Evolutionary conservation across 2,329 filamentous ascomycete genomes (phyloP), one percentile per base, ranked within the genome.

Genomic region (Microdochium trichocladiopsis): DNA sequence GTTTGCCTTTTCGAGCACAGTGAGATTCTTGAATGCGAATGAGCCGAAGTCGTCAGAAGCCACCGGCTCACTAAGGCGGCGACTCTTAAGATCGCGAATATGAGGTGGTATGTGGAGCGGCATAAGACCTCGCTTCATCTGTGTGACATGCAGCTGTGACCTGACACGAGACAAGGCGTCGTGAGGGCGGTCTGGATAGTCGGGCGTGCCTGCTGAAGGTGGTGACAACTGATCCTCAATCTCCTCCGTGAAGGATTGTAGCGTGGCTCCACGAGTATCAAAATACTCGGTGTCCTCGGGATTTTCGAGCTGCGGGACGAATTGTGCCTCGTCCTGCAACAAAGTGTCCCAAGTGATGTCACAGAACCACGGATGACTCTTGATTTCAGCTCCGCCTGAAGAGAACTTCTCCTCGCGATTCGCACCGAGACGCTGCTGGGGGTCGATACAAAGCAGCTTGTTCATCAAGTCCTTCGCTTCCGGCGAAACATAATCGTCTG

Each of bases 201-300:
- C 88, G 2, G 83, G 82, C 31, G 83, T 83, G 1, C 88, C 82
- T 0, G 82, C 81, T 2, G 83, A 77, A n/a, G 87, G 83, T 9
- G 91, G 88, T 1, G 90, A 87, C 43, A 79, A 72, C 63, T 95
- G 89, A 61, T 97, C 94, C 65, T 97, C 93, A 62, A 96, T 87
- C 66, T 99, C 94, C 57, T 96, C 91, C 1, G 88, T 86, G 67
- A 99, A 99, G 2, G 89, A 88, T 62, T 96, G 90, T 58, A 97
- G 78, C 1, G 91, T 95, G 16, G 94, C 94, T 25, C 94, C 94
- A 58, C 94, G 83, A 22, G 90, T 73, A 70, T 99, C 94, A 61
- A 99, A 99, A 65, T 99, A 99, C 64, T 99, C 95, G 0, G 94
- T 99, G 63, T 99, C 93, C 67, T 99, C 94, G 0, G 90, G 92